phyloP scores from a whole-genome alignment of 352 stramenopile genomes.

The Globisporangium takayamanum region DNA sequence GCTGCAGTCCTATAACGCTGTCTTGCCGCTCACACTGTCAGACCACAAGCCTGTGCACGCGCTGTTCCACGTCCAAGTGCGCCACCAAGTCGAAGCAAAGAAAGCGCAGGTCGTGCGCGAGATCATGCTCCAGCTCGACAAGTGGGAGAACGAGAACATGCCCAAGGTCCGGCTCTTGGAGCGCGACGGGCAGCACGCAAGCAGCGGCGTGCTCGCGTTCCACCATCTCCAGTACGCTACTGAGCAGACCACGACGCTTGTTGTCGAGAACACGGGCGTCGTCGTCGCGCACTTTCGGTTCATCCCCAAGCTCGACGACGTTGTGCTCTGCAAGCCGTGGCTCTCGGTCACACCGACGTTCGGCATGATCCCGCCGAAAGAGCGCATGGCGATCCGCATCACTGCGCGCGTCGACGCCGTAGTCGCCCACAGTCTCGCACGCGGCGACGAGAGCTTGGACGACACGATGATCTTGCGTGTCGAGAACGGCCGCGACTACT shows the following conservation, averaged over 20 bases:
- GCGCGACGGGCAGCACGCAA: conserved; percentile 27
- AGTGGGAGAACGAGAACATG: conserved; percentile 95
- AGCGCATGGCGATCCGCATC: conserved; percentile 87
- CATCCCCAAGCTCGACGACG: conserved; percentile 86
- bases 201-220: conserved; percentile 61
- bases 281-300: conserved; percentile 95
- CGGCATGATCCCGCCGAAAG: conserved; percentile 80
- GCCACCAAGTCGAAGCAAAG: conserved; percentile 89
- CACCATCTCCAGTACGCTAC: conserved; percentile 53
- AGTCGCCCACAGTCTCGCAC: conserved; percentile 87
- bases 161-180: conserved; percentile 87
- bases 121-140: conserved; percentile 93
- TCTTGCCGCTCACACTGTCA: conserved; percentile 90
- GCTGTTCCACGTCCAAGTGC: conserved; percentile 87
- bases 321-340: conserved; percentile 89
- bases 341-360: conserved; percentile 86
- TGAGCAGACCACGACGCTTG: conserved; percentile 52
- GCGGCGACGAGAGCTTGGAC: conserved; percentile 88
- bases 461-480: conserved; percentile 96
- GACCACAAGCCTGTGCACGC: conserved; percentile 98
- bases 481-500: conserved; percentile 95
- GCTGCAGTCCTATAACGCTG: conserved; percentile 83
- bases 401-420: conserved; percentile 87
- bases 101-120: conserved; percentile 90
- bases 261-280: conserved; percentile 89